Evolutionary conservation across 192 early-diverging fungal species (phyloP).

Genomic region (Entomortierella beljakovae): DNA sequence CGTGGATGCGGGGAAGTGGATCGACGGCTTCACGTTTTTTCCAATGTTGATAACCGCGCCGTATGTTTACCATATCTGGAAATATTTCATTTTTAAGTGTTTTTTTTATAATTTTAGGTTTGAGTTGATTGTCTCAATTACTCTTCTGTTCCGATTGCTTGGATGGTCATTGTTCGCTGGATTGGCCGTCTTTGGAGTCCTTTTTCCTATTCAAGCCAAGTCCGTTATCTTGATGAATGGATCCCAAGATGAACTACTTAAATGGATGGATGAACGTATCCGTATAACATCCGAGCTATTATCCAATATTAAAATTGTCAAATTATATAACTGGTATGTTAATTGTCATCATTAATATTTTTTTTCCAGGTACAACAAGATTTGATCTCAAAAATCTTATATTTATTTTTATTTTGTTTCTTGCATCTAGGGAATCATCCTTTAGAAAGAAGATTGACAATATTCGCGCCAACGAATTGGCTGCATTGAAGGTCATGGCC

Average conservation of each 20-base stretch:
- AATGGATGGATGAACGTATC: slow-evolving; percentile 38
- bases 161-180: slow-evolving; percentile 39
- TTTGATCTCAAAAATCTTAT: background rate
- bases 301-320: slow-evolving; percentile 48
- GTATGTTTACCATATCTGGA: slow-evolving; percentile 42
- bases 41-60: slow-evolving; percentile 59
- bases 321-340: slow-evolving; percentile 37
- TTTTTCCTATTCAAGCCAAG: slow-evolving; percentile 34
- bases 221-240: slow-evolving; percentile 20
- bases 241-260: slow-evolving; percentile 19
- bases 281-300: slow-evolving; percentile 41
- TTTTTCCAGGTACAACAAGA: background rate
- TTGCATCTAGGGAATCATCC: slow-evolving; percentile 23
- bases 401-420: background rate
- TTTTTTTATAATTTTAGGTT: slow-evolving; percentile 10
- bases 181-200: slow-evolving; percentile 30
- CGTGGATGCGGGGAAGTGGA: slow-evolving; percentile 71
- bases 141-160: slow-evolving; percentile 24
- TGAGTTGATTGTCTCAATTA: slow-evolving; percentile 16
- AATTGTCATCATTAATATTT: slow-evolving; percentile 8
- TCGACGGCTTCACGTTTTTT: slow-evolving; percentile 43
- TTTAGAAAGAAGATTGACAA: slow-evolving; percentile 30
- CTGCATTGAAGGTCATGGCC: slow-evolving; percentile 8
- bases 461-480: slow-evolving; percentile 14
- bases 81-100: background rate